Evolutionary conservation across 1,284 basidiomycete species (phyloP).

Genomic region (Rugosomyces carneus): DNA sequence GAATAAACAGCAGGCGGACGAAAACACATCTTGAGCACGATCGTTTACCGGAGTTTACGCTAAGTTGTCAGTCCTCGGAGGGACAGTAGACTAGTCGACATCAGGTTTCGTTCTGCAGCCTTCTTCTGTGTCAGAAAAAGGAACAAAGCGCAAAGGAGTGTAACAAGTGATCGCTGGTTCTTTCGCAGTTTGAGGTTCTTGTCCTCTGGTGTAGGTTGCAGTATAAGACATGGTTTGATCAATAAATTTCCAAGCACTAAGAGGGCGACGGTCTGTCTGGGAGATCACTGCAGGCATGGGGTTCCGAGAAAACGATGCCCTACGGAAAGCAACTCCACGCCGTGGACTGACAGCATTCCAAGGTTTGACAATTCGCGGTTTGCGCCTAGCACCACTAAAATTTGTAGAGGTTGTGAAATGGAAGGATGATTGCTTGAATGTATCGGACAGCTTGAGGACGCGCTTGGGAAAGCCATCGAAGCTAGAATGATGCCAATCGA

Average conservation of each 20-base stretch:
- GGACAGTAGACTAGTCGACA: conserved; percentile 12
- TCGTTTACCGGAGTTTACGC: too few species aligned
- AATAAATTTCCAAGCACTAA: conserved; percentile 10
- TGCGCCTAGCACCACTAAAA: neutral
- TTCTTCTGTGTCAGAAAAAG: conserved; percentile 21
- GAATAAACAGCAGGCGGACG: too few species aligned
- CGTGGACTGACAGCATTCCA: conserved; percentile 7
- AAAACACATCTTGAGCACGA: too few species aligned
- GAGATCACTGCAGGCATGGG: neutral
- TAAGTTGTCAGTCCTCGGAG: too few species aligned
- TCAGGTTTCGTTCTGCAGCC: conserved; percentile 14
- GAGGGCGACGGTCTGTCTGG: conserved; percentile 3
- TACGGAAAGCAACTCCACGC: conserved; percentile 12
- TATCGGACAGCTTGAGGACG: neutral
- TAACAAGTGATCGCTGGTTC: neutral
- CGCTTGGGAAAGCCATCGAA: neutral
- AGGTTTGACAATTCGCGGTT: conserved; percentile 6
- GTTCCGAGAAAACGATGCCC: conserved; percentile 7
- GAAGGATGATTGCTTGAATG: neutral
- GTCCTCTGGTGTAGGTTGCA: neutral
- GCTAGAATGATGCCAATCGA: neutral
- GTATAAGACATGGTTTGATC: neutral
- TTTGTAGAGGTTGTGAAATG: neutral
- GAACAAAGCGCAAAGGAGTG: conserved; percentile 23
- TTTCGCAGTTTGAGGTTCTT: neutral